A percentile compares a stretch with the other conserved stretches of the same genome.
Evolutionary conservation across 371 early-diverging fungal species (phyloP).

Genomic region (Mucor lusitanicus): DNA sequence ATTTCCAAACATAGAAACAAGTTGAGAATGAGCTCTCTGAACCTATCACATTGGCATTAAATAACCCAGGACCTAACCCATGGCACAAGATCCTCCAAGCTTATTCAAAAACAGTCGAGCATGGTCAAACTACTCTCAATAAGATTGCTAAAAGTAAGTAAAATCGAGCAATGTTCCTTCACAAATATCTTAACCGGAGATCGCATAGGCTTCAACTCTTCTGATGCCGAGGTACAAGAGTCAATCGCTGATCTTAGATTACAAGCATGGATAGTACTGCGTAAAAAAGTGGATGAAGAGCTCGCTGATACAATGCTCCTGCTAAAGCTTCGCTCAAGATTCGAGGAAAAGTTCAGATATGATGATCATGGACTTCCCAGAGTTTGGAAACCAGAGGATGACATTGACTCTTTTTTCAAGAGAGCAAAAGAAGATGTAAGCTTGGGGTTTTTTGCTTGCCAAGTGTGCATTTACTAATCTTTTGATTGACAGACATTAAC

Average conservation of each 20-base stretch:
- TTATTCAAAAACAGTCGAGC: constrained; percentile 53
- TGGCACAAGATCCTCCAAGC: constrained; percentile 72
- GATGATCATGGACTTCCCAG: constrained; percentile 91
- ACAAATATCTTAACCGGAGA: background rate
- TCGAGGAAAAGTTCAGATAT: constrained; percentile 93
- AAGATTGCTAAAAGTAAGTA: constrained; percentile 24
- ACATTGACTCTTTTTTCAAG: constrained; percentile 87
- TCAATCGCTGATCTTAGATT: constrained; percentile 54
- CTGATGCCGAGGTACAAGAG: constrained; percentile 51
- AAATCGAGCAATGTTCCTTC: background rate
- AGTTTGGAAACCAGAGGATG: constrained; percentile 94
- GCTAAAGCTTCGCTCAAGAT: constrained; percentile 70
- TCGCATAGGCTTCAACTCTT: constrained; percentile 58
- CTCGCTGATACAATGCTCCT: constrained; percentile 78
- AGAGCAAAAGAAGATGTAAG: constrained; percentile 67
- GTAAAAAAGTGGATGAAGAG: constrained; percentile 80
- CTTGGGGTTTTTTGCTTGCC: background rate
- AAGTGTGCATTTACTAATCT: background rate
- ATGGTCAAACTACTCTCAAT: constrained; percentile 14
- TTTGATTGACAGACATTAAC: constrained; percentile 45
- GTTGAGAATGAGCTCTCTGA: constrained; percentile 71
- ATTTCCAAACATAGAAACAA: constrained; percentile 42
- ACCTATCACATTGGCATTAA: constrained; percentile 71
- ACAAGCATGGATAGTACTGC: constrained; percentile 75
- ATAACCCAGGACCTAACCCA: constrained; percentile 64